Percentiles rank a stretch among this genome's conserved stretches.
Evolutionary conservation across 2,329 filamentous ascomycete species (phyloP).

Genomic region (Cladophialophora immunda): DNA sequence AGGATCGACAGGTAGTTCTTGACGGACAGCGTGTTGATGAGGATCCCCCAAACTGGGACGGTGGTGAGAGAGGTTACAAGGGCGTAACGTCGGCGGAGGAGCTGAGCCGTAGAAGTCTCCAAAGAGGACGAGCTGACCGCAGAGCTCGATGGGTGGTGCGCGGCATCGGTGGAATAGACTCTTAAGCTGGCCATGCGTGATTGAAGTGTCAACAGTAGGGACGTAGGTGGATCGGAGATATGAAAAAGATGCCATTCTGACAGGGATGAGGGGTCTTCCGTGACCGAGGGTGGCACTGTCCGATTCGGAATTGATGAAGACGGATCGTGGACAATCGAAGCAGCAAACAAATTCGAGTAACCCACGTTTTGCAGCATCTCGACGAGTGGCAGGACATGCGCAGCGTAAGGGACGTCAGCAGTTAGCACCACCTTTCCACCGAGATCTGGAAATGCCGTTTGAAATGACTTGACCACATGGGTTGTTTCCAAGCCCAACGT

Average conservation of each 20-base stretch:
- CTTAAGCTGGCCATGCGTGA: constrained; percentile 81
- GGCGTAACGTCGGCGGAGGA: constrained; percentile 85
- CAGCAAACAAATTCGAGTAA: constrained; percentile 75
- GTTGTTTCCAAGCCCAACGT: constrained; percentile 72
- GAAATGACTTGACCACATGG: constrained; percentile 68
- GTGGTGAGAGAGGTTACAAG: constrained; percentile 82
- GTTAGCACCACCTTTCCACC: constrained; percentile 76
- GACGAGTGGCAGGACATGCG: constrained; percentile 72
- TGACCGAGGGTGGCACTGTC: constrained; percentile 65
- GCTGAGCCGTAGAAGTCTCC: constrained; percentile 61
- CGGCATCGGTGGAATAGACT: constrained; percentile 75
- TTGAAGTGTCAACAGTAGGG: constrained; percentile 85
- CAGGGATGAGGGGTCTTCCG: constrained; percentile 59
- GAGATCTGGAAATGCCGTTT: constrained; percentile 71
- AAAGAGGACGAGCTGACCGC: constrained; percentile 43
- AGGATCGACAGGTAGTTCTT: constrained; percentile 88
- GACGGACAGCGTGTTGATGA: constrained; percentile 94
- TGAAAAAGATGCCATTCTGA: constrained; percentile 81
- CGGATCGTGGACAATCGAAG: constrained; percentile 79
- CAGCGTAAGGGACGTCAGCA: constrained; percentile 87
- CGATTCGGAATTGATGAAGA: constrained; percentile 85
- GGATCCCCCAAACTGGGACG: constrained; percentile 85
- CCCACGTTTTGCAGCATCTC: constrained; percentile 65
- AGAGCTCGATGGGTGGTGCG: constrained; percentile 69
- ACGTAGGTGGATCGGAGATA: constrained; percentile 79